Evolutionary conservation across 2,329 filamentous ascomycete genomes (phyloP).

Genomic region (Paracoccidioides lutzii): DNA sequence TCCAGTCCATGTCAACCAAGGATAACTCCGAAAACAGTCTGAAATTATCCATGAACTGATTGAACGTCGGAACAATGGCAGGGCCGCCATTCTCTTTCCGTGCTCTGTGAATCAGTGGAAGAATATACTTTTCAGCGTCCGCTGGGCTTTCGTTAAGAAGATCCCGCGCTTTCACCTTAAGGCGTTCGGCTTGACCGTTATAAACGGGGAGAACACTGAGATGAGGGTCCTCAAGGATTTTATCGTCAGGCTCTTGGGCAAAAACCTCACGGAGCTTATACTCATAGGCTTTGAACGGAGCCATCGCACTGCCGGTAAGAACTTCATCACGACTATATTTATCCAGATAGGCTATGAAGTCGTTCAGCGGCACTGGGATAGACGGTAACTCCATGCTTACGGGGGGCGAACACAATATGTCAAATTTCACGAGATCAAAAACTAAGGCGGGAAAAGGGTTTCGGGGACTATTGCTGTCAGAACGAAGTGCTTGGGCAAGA

Average conservation of each 20-base stretch:
- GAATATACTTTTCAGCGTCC: constrained; percentile 18
- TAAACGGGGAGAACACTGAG: constrained; percentile 21
- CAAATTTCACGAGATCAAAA: too few relatives aligned
- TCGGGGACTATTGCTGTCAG: too few relatives aligned
- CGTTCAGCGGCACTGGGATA: constrained; percentile 8
- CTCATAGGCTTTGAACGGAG: constrained; percentile 20
- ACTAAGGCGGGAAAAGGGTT: too few relatives aligned
- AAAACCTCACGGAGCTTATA: constrained; percentile 20
- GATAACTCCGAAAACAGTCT: constrained; percentile 69
- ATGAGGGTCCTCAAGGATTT: constrained; percentile 13
- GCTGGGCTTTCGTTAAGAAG: constrained; percentile 12
- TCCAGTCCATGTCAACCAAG: constrained; percentile 65
- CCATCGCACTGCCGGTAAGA: constrained; percentile 9
- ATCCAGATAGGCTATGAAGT: constrained; percentile 11
- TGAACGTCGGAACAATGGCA: constrained; percentile 53
- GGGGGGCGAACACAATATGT: neutral
- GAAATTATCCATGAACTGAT: constrained; percentile 68
- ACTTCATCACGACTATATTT: constrained; percentile 11
- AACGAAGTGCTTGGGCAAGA: too few relatives aligned
- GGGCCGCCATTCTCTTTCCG: constrained; percentile 49
- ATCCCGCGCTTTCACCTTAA: constrained; percentile 15
- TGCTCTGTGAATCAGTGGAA: constrained; percentile 29
- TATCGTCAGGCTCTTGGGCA: constrained; percentile 18
- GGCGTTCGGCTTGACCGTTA: constrained; percentile 7
- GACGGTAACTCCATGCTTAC: constrained; percentile 10